These are phyloP conservation scores for Ophiostoma sp. DNA, from an alignment of 2,329 filamentous ascomycete genomes.

Conservation along the genomic window DNA sequence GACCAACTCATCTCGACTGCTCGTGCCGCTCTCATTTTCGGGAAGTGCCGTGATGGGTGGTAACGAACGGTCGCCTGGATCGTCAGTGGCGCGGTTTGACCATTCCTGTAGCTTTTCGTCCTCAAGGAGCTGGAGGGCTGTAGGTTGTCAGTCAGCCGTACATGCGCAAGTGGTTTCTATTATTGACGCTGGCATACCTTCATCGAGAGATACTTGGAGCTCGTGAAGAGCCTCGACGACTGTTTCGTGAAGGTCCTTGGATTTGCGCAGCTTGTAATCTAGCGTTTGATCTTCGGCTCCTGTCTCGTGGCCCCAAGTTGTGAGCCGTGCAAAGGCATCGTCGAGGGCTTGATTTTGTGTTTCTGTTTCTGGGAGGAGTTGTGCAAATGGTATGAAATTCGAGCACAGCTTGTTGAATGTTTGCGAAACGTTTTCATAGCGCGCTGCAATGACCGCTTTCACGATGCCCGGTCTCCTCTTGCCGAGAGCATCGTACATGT, in stretches of 20 bases:
- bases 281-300: conserved; percentile 28
- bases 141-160: neutral
- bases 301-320: conserved; percentile 28
- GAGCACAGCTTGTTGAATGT: conserved; percentile 26
- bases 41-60: neutral
- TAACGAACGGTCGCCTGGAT: neutral
- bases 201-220: conserved; percentile 25
- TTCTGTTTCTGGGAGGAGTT: conserved; percentile 22
- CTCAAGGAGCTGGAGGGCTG: conserved; percentile 24
- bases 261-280: conserved; percentile 28
- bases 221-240: conserved; percentile 22
- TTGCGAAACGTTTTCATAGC: conserved; percentile 27
- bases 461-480: conserved; percentile 17
- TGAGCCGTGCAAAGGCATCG: conserved; percentile 23
- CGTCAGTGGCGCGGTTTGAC: neutral
- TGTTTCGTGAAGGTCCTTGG: conserved; percentile 24
- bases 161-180: too few species aligned
- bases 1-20: neutral
- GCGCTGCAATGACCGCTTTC: conserved; percentile 28
- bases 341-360: conserved; percentile 21
- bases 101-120: conserved; percentile 21
- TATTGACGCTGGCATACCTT: conserved; percentile 19
- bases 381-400: conserved; percentile 19
- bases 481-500: conserved; percentile 28
- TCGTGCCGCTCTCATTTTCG: neutral